These are phyloP conservation scores for Aspergillus steynii DNA, from an alignment of 495 filamentous ascomycete genomes.

Conservation along the genomic window DNA sequence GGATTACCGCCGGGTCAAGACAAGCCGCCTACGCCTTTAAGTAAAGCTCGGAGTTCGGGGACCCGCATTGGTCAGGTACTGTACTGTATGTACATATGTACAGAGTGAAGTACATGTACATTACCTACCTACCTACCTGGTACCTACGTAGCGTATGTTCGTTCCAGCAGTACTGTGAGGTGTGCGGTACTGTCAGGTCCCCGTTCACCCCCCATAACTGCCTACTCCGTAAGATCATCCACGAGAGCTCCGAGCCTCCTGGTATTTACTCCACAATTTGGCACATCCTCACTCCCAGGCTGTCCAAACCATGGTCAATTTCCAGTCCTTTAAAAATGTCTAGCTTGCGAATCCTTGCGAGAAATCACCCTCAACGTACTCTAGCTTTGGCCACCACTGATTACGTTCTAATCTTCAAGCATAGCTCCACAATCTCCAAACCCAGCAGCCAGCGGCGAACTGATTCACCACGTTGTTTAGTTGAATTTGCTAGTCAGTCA, in stretches of 20 bases:
- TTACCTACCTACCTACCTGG: no score
- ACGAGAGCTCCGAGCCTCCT: no score
- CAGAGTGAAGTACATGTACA: background rate
- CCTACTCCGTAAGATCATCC: no score
- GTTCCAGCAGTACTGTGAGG: no score
- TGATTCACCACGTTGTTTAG: slow-evolving; percentile 71
- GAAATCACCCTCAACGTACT: slow-evolving; percentile 77
- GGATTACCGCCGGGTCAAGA: background rate
- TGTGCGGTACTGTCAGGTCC: no score
- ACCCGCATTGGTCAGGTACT: background rate
- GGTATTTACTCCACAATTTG: no score
- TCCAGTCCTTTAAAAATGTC: slow-evolving; percentile 30
- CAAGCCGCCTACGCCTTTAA: slow-evolving; percentile 11
- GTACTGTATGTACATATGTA: no score
- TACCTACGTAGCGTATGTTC: no score
- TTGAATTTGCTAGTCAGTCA: slow-evolving; percentile 75
- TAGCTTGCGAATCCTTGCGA: slow-evolving; percentile 41
- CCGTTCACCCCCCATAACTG: no score
- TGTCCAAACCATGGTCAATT: background rate
- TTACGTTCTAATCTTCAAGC: slow-evolving; percentile 79
- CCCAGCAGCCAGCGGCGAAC: slow-evolving; percentile 19
- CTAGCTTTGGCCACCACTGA: slow-evolving; percentile 79
- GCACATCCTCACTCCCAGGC: no score
- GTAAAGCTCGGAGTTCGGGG: background rate
- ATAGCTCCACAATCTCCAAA: slow-evolving; percentile 59